Percentiles rank a stretch among this genome's conserved stretches.
Conservation (phyloP, 2,329 filamentous ascomycete species). For the Ophidiomyces ophidiicola region DNA sequence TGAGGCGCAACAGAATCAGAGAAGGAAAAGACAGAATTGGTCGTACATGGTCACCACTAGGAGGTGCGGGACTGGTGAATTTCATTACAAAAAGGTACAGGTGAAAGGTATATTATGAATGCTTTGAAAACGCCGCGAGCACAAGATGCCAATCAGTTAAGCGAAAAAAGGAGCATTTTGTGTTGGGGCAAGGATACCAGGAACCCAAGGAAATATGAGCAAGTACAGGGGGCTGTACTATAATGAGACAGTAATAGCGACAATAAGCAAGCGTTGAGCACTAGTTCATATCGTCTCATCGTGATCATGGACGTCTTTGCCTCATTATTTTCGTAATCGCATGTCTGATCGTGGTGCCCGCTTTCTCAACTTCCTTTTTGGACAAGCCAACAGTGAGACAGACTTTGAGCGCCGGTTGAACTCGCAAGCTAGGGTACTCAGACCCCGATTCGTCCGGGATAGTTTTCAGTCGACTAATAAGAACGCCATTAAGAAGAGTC, state of each 20-base stretch:
- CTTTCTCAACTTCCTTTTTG: slow-evolving; percentile 93
- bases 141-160: no score
- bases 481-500: slow-evolving; percentile 73
- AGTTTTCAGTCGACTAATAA: slow-evolving; percentile 76
- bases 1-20: neutral
- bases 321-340: slow-evolving; percentile 86
- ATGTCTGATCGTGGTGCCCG: slow-evolving; percentile 74
- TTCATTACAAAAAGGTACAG: slow-evolving; percentile 2
- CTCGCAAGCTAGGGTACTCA: slow-evolving; percentile 56
- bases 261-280: no score
- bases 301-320: no score
- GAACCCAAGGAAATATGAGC: no score
- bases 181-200: no score
- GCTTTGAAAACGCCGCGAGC: no score
- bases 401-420: slow-evolving; percentile 76
- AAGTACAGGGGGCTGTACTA: no score
- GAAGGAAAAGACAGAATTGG: neutral
- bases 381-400: slow-evolving; percentile 78
- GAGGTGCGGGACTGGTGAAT: neutral
- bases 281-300: no score
- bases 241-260: no score
- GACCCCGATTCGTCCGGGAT: slow-evolving; percentile 55
- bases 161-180: no score
- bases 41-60: neutral
- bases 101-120: no score